Percentiles rank a stretch among this genome's conserved stretches.
Conservation (phyloP, 441 rosid genomes). For the Eruca vesicaria region DNA sequence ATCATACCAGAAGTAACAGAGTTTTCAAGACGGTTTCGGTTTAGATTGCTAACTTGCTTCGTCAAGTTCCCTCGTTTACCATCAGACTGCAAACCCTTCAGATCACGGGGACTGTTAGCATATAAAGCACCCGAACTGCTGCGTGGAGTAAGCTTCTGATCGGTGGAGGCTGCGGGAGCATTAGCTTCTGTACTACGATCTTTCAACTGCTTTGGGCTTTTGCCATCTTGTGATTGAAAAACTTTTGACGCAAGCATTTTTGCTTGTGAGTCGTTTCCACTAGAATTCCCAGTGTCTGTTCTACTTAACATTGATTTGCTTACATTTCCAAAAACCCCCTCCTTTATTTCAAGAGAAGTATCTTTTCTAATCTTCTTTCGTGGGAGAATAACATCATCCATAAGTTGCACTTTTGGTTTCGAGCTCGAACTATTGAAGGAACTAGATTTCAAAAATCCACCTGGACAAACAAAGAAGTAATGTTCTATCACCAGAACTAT, state of each 20-base stretch:
- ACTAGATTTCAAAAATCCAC: slow-evolving; percentile 67
- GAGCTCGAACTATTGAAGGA: slow-evolving; percentile 61
- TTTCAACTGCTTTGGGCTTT: slow-evolving; percentile 57
- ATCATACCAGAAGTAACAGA: slow-evolving; percentile 55
- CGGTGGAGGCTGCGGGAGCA: slow-evolving; percentile 39
- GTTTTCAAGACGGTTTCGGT: slow-evolving; percentile 53
- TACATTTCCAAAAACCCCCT: no score
- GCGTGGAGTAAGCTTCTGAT: slow-evolving; percentile 57
- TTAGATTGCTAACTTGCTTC: slow-evolving; percentile 51
- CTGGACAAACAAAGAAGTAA: slow-evolving; percentile 42
- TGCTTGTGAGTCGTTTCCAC: slow-evolving; percentile 54
- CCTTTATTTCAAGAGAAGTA: slow-evolving; percentile 42
- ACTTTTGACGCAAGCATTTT: slow-evolving; percentile 54
- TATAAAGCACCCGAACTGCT: slow-evolving; percentile 47
- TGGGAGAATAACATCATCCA: slow-evolving; percentile 59
- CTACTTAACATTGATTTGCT: slow-evolving; percentile 77
- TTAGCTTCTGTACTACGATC: slow-evolving; percentile 45
- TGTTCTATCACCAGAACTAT: not conserved
- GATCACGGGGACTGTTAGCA: slow-evolving; percentile 50
- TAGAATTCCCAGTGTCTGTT: slow-evolving; percentile 48
- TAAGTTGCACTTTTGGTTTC: slow-evolving; percentile 66
- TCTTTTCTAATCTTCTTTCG: slow-evolving; percentile 57
- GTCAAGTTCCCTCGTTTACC: slow-evolving; percentile 51
- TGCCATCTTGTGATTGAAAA: slow-evolving; percentile 54
- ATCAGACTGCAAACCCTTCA: slow-evolving; percentile 57